phyloP scores from a whole-genome alignment of 169 alveolate genomes.

The Plasmodium cynomolgi region DNA sequence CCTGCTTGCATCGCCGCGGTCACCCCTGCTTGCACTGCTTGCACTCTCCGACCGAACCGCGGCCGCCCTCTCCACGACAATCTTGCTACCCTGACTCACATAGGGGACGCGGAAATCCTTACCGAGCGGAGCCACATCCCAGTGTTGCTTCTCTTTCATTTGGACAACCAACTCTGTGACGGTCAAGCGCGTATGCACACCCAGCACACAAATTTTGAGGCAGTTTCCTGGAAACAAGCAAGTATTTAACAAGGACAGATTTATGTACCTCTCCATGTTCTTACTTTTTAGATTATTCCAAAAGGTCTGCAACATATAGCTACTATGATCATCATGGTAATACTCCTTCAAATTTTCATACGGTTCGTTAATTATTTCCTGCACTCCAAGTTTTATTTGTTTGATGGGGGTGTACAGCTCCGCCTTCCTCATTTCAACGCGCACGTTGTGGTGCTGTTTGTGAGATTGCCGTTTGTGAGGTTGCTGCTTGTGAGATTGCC shows the following conservation, averaged over 20 bases:
- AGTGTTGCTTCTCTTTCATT: conserved; percentile 16
- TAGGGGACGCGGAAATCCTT: conserved; percentile 19
- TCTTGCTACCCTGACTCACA: conserved; percentile 16
- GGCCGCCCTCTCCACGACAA: conserved; percentile 1
- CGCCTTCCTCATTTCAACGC: conserved; percentile 26
- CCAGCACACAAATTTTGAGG: conserved; percentile 28
- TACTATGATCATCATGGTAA: conserved; percentile 11
- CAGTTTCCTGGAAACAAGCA: conserved; percentile 31
- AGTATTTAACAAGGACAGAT: conserved; percentile 63
- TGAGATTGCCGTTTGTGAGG: too few relatives aligned
- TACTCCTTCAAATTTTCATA: conserved; percentile 35
- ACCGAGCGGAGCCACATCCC: background rate
- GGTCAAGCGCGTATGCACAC: conserved; percentile 15
- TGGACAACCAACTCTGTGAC: background rate
- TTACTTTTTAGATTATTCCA: conserved; percentile 60
- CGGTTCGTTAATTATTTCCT: conserved; percentile 19
- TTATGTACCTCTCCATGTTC: conserved; percentile 61
- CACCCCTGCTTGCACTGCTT: background rate
- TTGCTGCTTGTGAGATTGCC: background rate
- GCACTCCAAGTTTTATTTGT: conserved; percentile 30
- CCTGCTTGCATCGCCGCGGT: background rate
- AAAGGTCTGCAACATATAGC: conserved; percentile 27
- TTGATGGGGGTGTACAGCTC: conserved; percentile 29
- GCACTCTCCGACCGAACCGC: background rate
- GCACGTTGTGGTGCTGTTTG: background rate